Conservation (phyloP, 108 stramenopile genomes). For the Skeletonema grethae region DNA sequence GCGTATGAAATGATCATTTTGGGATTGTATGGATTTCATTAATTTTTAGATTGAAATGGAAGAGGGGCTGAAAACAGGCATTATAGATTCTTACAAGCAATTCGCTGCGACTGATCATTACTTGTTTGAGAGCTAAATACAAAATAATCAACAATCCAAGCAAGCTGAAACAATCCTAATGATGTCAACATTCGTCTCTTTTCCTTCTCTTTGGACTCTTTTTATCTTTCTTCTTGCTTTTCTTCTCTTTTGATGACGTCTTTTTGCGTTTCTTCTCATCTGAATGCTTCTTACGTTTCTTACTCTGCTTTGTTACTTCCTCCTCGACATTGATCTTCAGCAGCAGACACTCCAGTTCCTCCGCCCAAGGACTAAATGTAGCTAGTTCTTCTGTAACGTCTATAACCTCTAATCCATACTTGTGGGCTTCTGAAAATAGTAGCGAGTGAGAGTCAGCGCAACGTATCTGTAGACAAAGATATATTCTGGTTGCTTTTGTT, state of each 20-base stretch:
- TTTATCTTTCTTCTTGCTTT: not conserved
- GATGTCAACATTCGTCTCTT: not conserved
- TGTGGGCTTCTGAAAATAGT: slow-evolving; percentile 46
- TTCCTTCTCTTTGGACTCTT: not conserved
- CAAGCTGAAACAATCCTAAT: not conserved
- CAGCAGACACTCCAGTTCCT: slow-evolving; percentile 56
- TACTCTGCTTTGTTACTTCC: not conserved
- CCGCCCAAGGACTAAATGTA: slow-evolving; percentile 48
- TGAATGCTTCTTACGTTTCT: not conserved
- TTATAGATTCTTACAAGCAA: not conserved
- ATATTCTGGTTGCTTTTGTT: slow-evolving; percentile 30
- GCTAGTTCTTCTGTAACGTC: slow-evolving; percentile 51
- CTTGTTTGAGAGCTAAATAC: not conserved
- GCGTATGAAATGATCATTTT: slow-evolving; percentile 87
- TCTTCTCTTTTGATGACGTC: slow-evolving; percentile 1
- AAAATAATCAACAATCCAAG: not conserved
- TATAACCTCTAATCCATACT: slow-evolving; percentile 48
- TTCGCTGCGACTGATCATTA: not conserved
- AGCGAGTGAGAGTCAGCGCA: slow-evolving; percentile 64
- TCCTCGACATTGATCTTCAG: slow-evolving; percentile 35
- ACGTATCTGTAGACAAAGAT: slow-evolving; percentile 72
- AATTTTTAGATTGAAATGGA: not conserved
- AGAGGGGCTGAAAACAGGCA: too few species aligned
- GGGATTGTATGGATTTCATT: slow-evolving; percentile 4
- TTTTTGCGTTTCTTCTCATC: not conserved